These are phyloP conservation scores for Colletotrichum filicis DNA, from an alignment of 2,329 filamentous ascomycete species.

Conservation along the genomic window DNA sequence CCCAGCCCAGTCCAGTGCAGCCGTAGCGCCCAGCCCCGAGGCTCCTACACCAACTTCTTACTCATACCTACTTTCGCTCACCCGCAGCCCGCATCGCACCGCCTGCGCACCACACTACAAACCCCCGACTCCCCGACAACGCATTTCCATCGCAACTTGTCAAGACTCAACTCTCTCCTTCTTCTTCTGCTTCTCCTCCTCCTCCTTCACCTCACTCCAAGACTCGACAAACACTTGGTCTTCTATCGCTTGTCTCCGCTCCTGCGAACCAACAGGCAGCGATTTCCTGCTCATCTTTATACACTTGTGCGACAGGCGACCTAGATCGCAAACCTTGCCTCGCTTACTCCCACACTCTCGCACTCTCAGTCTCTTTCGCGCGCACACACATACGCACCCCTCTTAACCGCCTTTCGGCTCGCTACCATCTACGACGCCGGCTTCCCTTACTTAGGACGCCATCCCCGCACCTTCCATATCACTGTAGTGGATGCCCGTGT, in stretches of 20 bases:
- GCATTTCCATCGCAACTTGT: conserved; percentile 23
- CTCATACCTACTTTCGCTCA: conserved; percentile 3
- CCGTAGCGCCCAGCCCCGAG: conserved; percentile 24
- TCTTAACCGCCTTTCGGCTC: not conserved
- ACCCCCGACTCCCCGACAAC: conserved; percentile 27
- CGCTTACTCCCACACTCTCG: not conserved
- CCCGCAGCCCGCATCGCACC: not conserved
- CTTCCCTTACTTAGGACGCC: conserved; percentile 10
- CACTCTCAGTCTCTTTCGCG: not conserved
- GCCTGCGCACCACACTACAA: conserved; percentile 1
- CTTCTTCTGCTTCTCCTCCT: not conserved
- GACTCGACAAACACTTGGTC: not conserved
- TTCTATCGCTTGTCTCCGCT: conserved; percentile 3
- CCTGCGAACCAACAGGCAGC: not conserved
- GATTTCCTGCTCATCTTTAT: not conserved
- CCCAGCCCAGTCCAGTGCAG: conserved; percentile 29
- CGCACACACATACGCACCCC: not conserved
- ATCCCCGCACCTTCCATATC: conserved; percentile 7
- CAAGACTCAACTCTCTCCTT: conserved; percentile 15
- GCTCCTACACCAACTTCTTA: conserved; percentile 14
- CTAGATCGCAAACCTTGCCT: not conserved
- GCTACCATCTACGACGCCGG: not conserved
- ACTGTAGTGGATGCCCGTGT: conserved; percentile 20
- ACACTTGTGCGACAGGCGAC: conserved; percentile 6
- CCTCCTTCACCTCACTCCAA: conserved; percentile 2